These are phyloP conservation scores for Penstemon davidsonii DNA, from an alignment of 257 asterid genomes.

Conservation along the genomic window DNA sequence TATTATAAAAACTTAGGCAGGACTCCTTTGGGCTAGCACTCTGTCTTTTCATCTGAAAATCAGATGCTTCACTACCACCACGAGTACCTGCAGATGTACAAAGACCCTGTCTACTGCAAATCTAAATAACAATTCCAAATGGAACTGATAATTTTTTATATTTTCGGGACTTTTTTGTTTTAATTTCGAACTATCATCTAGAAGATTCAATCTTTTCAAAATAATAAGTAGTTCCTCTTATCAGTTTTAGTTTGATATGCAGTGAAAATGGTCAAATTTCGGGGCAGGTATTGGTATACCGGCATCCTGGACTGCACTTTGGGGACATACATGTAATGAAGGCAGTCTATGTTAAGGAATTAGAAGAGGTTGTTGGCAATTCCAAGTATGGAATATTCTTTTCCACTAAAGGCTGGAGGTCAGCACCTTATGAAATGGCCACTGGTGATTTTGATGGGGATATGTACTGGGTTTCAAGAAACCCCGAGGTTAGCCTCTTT, in stretches of 20 bases:
- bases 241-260: conserved; percentile 26
- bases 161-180: conserved; percentile 1
- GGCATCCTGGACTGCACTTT: conserved; percentile 86
- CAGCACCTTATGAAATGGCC: conserved; percentile 85
- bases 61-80: not conserved
- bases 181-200: conserved; percentile 6
- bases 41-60: not conserved
- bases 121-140: too few species aligned
- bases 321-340: conserved; percentile 71
- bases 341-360: conserved; percentile 62
- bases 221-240: conserved; percentile 7
- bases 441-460: conserved; percentile 96
- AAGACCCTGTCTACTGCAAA: conserved; percentile 10
- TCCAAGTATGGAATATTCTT: conserved; percentile 84
- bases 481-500: conserved; percentile 64
- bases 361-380: conserved; percentile 72
- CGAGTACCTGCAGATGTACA: conserved; percentile 5
- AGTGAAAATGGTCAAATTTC: conserved; percentile 78
- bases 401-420: conserved; percentile 68
- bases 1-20: too few species aligned
- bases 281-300: conserved; percentile 75
- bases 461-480: conserved; percentile 75
- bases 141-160: not conserved
- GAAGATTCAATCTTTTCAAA: conserved; percentile 14
- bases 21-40: not conserved